These are phyloP conservation scores for Wickerhamiella siamensis DNA, from an alignment of 805 yeast species.

Conservation along the genomic window DNA sequence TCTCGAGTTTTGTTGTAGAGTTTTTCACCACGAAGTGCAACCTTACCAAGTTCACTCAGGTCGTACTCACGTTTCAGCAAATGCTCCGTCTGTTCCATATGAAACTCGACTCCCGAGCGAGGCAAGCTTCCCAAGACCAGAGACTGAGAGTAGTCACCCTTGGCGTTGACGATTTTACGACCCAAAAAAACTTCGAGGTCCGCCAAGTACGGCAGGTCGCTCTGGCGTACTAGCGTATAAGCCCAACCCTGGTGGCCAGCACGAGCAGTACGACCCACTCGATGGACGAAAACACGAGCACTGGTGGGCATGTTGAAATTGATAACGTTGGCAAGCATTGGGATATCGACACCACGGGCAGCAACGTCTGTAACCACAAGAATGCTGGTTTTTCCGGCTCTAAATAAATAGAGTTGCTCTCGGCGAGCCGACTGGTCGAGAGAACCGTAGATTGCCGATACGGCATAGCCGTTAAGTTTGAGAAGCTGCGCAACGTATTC, in stretches of 20 bases:
- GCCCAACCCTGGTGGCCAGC: conserved; percentile 99
- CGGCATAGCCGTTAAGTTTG: conserved; percentile 68
- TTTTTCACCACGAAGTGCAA: conserved; percentile 76
- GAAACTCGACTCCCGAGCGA: conserved; percentile 50
- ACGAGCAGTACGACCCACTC: conserved; percentile 99
- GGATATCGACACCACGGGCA: conserved; percentile 98
- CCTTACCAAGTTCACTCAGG: conserved; percentile 45
- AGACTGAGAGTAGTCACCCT: conserved; percentile 60
- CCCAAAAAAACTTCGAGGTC: conserved; percentile 87
- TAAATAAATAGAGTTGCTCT: conserved; percentile 70
- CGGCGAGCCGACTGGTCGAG: conserved; percentile 91
- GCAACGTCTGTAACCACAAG: conserved; percentile 87
- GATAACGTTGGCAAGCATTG: conserved; percentile 85
- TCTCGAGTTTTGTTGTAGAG: conserved; percentile 73
- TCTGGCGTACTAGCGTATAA: conserved; percentile 69
- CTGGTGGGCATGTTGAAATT: conserved; percentile 84
- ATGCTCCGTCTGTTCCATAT: conserved; percentile 56
- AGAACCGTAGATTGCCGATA: conserved; percentile 84
- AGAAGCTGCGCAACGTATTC: conserved; percentile 69
- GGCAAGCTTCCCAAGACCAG: conserved; percentile 78
- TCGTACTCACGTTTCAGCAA: conserved; percentile 54
- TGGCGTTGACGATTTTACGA: conserved; percentile 45
- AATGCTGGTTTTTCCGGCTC: conserved; percentile 71
- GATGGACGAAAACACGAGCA: conserved; percentile 85
- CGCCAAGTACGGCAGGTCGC: conserved; percentile 76